Evolutionary conservation across 805 yeast species (phyloP).

Genomic region (Candida lessepsii): DNA sequence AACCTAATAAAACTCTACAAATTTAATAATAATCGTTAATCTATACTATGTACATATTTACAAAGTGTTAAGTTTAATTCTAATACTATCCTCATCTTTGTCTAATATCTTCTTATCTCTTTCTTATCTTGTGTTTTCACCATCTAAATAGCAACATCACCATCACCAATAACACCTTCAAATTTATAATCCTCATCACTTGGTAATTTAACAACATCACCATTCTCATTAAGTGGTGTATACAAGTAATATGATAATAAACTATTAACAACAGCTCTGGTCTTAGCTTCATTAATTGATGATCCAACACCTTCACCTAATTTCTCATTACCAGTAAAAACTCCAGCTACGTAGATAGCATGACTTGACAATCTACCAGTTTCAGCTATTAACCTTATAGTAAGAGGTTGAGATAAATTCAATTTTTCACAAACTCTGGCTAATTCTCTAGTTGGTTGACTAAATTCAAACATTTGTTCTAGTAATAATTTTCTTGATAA

Average conservation of each 20-base stretch:
- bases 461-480: constrained; percentile 71
- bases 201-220: constrained; percentile 51
- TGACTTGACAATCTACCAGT: constrained; percentile 84
- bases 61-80: constrained; percentile 8
- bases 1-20: no score
- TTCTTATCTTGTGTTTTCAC: no score
- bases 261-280: constrained; percentile 88
- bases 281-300: constrained; percentile 85
- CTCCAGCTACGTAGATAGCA: constrained; percentile 90
- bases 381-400: constrained; percentile 79
- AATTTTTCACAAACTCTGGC: constrained; percentile 75
- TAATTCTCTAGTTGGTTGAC: constrained; percentile 82
- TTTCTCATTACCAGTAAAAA: constrained; percentile 76
- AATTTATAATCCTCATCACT: constrained; percentile 50
- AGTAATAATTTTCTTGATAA: constrained; percentile 81
- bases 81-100: no score
- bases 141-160: constrained; percentile 44
- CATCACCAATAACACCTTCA: constrained; percentile 41
- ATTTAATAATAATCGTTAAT: no score
- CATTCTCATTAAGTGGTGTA: constrained; percentile 60
- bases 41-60: constrained; percentile 21
- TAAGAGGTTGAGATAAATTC: constrained; percentile 68
- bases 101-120: no score
- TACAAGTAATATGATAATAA: constrained; percentile 90
- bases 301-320: constrained; percentile 95